Evolutionary conservation across 352 stramenopile species (phyloP), one percentile per base, ranked within the genome.

Genomic region (Globisporangium cylindrosporum): DNA sequence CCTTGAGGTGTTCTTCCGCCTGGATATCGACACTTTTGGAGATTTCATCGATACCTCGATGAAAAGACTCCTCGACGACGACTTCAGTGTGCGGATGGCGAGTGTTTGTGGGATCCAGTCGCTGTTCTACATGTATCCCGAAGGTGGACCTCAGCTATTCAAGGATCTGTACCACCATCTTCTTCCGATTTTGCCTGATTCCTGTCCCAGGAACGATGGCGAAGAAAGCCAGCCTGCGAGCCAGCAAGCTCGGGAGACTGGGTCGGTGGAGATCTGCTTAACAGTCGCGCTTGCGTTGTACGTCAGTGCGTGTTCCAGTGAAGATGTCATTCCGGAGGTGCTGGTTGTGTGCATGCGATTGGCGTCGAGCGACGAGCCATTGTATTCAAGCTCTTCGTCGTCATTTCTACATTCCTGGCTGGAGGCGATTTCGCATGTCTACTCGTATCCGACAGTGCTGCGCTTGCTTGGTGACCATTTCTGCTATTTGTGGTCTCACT

Each of bases 91-190:
- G 4, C 89, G 88, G 25, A 57, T 80, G 6, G 64, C 76, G 7
- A 77, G 84, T 7, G 74, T 81, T 10, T 70, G 67, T 51, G 69
- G 78, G 15, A 75, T 92, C 48, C 86, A 93, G 62, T 86, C 86
- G 5, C 29, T 94, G 22, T 90, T 89, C 62, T 90, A 82, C 64
- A 96, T 94, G 86, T 94, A 91, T 68, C 82, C 84, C 20, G 85
- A 94, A 59, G 89, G 88, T 20, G 71, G 79, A 9, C 55, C 73
- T 29, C 70, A 79, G 66, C 73, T 93, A 15, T 90, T 86, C 69
- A 73, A 72, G n/a, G 76, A 93, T 71, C 69, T 86, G 41, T 80
- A 74, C 24, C 48, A 75, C n/a, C 32, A 73, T n/a, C 54, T 90
- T 25, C 64, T 75, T 15, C 70, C 79, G 27, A 73, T 77, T 53